Conservation (phyloP, 768 basidiomycete genomes). For the Rossbeevera mucosa region DNA sequence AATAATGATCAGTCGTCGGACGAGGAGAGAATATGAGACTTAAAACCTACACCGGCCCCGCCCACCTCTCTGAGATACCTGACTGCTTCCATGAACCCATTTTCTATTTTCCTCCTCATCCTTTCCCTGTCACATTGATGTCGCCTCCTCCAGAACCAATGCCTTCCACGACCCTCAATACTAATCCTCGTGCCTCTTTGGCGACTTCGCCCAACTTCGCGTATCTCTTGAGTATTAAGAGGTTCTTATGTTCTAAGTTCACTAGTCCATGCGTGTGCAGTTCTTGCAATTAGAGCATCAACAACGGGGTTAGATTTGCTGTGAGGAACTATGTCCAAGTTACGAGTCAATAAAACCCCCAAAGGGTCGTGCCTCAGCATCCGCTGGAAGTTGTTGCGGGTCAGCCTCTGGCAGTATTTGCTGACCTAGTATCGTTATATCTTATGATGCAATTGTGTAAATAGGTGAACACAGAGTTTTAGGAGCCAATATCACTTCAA, state of each 20-base stretch:
- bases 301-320: slow-evolving; percentile 91
- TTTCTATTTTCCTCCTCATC: slow-evolving; percentile 35
- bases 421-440: too few relatives aligned
- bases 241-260: slow-evolving; percentile 93
- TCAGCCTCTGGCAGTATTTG: too few relatives aligned
- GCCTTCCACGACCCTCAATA: slow-evolving; percentile 87
- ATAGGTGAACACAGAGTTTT: too few relatives aligned
- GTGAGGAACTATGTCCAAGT: slow-evolving; percentile 72
- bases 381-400: too few relatives aligned
- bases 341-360: slow-evolving; percentile 7
- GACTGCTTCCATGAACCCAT: slow-evolving; percentile 67
- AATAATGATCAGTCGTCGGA: background rate
- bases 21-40: background rate
- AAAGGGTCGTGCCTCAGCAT: too few relatives aligned
- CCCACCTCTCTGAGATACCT: slow-evolving; percentile 76
- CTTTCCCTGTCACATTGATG: slow-evolving; percentile 11
- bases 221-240: slow-evolving; percentile 94
- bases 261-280: slow-evolving; percentile 86
- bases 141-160: slow-evolving; percentile 37
- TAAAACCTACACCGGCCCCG: slow-evolving; percentile 62
- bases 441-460: too few relatives aligned
- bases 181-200: slow-evolving; percentile 87
- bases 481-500: too few relatives aligned
- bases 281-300: slow-evolving; percentile 94
- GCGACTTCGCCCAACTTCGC: slow-evolving; percentile 92